Conservation (phyloP, 805 yeast genomes). For the Wickerhamomyces bovis region DNA sequence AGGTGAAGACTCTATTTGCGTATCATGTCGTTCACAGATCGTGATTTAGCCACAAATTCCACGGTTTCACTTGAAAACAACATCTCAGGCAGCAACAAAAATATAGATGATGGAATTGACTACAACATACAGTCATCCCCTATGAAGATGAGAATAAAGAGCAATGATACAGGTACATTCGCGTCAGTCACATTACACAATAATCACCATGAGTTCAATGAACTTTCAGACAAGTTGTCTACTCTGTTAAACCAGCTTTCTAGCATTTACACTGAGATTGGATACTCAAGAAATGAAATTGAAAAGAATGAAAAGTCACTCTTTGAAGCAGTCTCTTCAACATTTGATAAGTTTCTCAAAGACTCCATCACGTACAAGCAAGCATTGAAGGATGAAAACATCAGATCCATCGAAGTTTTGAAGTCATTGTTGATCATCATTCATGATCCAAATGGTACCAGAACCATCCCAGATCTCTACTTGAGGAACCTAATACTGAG, state of each 20-base stretch:
- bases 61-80: neutral
- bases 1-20: no score
- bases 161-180: neutral
- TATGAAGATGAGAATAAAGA: constrained; percentile 13
- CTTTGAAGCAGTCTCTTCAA: constrained; percentile 42
- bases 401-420: constrained; percentile 21
- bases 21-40: neutral
- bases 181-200: constrained; percentile 1
- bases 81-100: neutral
- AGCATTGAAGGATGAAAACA: constrained; percentile 25
- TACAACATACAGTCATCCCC: constrained; percentile 22
- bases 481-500: constrained; percentile 30
- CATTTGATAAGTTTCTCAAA: constrained; percentile 37
- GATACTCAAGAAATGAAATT: constrained; percentile 47
- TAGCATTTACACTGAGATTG: constrained; percentile 44
- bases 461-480: constrained; percentile 36
- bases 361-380: constrained; percentile 33
- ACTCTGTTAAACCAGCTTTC: constrained; percentile 33
- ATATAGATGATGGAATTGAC: constrained; percentile 12
- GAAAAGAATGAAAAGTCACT: constrained; percentile 42
- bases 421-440: constrained; percentile 27
- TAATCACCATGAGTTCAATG: constrained; percentile 9
- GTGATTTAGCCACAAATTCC: neutral
- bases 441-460: constrained; percentile 31
- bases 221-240: constrained; percentile 15